Conservation (phyloP, 345 rosid genomes). For the Eucalyptus cloeziana region DNA sequence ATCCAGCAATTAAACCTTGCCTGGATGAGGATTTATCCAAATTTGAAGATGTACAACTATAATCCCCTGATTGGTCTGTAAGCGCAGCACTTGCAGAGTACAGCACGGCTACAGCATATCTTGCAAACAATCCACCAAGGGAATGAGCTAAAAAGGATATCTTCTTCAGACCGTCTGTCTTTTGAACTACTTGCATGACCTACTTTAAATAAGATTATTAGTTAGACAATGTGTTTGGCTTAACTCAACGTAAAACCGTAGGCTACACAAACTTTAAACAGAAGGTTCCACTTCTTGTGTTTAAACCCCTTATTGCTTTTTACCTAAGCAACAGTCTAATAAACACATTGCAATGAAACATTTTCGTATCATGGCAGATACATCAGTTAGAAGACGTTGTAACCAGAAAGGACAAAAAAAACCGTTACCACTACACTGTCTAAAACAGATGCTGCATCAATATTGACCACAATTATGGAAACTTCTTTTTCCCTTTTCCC, state of each 20-base stretch:
- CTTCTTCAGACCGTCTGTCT: conserved; percentile 60
- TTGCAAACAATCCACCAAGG: conserved; percentile 94
- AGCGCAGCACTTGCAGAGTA: conserved; percentile 28
- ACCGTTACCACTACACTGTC: not conserved
- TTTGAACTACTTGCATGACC: conserved; percentile 67
- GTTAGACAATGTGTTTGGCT: not conserved
- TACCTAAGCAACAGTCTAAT: not conserved
- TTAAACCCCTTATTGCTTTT: not conserved
- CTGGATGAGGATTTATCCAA: conserved; percentile 12
- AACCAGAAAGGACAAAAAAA: not conserved
- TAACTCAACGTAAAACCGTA: not conserved
- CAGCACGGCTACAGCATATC: conserved; percentile 75
- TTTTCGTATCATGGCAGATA: not conserved
- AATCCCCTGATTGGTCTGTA: conserved; percentile 10
- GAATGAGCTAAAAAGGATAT: conserved; percentile 96
- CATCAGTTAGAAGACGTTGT: not conserved
- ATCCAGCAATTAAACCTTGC: conserved; percentile 69
- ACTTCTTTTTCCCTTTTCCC: not conserved
- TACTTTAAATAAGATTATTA: conserved; percentile 4
- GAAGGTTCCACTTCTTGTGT: not conserved
- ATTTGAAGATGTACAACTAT: conserved; percentile 11
- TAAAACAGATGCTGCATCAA: not conserved
- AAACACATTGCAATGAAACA: not conserved
- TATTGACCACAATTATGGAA: not conserved
- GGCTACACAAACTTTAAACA: not conserved